Percentiles rank a stretch among this genome's conserved stretches.
Evolutionary conservation across 2,329 filamentous ascomycete species (phyloP).

Genomic region (Cordyceps tenuipes): DNA sequence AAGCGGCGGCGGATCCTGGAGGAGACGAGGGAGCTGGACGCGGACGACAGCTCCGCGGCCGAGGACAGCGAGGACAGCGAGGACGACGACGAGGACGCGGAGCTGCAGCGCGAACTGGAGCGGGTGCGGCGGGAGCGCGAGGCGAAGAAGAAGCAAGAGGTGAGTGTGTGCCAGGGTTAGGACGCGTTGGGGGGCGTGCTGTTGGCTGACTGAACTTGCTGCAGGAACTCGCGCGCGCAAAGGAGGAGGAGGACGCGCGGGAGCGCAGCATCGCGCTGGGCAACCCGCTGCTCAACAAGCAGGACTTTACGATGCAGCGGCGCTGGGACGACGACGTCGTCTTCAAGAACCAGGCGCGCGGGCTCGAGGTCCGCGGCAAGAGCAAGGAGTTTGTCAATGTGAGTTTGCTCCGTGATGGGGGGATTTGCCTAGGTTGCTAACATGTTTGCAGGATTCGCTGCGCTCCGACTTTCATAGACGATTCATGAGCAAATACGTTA

Average conservation of each 20-base stretch:
- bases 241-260: constrained; percentile 70
- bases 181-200: too few species aligned
- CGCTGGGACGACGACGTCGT: constrained; percentile 98
- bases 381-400: constrained; percentile 96
- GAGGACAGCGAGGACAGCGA: constrained; percentile 44
- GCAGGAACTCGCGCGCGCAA: constrained; percentile 70
- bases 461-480: constrained; percentile 96
- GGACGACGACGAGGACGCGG: constrained; percentile 53
- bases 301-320: constrained; percentile 83
- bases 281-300: constrained; percentile 83
- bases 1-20: constrained; percentile 83
- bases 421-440: too few species aligned
- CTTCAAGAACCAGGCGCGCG: constrained; percentile 96
- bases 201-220: constrained; percentile 10
- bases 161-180: constrained; percentile 16
- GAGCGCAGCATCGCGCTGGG: constrained; percentile 86
- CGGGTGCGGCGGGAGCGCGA: constrained; percentile 77
- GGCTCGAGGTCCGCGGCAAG: constrained; percentile 83
- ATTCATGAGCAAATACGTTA: constrained; percentile 74
- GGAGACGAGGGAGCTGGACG: constrained; percentile 81
- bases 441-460: constrained; percentile 58
- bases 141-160: constrained; percentile 33
- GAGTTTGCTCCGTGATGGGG: too few species aligned
- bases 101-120: constrained; percentile 85
- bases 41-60: constrained; percentile 53